phyloP scores from a whole-genome alignment of 2,329 filamentous ascomycete species.

The Calonectria hawksworthii region DNA sequence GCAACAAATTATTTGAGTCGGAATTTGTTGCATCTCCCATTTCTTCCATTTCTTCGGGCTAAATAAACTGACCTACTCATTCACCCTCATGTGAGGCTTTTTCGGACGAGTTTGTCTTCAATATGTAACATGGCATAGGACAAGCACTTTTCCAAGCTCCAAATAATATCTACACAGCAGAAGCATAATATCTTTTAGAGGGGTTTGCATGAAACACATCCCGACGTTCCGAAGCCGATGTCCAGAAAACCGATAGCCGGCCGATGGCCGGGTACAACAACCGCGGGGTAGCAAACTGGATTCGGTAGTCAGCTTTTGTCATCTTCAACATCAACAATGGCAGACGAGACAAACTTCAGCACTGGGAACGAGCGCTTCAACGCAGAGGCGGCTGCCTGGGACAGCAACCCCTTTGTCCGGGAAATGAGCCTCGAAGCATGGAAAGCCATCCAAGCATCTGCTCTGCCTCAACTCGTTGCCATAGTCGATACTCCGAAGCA shows the following conservation, averaged over 20 bases:
- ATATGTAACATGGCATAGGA: not conserved
- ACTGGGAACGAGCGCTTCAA: constrained; percentile 61
- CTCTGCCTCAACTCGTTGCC: constrained; percentile 35
- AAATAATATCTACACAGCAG: not conserved
- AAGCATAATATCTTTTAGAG: not conserved
- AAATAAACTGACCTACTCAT: too few species aligned
- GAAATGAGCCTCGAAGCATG: constrained; percentile 56
- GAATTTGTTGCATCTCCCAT: too few species aligned
- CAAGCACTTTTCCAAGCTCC: not conserved
- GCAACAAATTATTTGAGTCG: too few species aligned
- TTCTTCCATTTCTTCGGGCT: too few species aligned
- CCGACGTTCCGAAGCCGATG: not conserved
- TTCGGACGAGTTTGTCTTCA: too few species aligned
- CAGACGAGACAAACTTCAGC: not conserved
- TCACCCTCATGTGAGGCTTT: too few species aligned
- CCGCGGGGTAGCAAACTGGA: not conserved
- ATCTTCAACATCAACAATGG: not conserved
- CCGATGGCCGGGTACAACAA: not conserved
- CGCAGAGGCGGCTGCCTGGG: constrained; percentile 67
- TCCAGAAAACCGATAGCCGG: not conserved
- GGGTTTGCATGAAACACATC: not conserved
- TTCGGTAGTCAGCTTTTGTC: not conserved
- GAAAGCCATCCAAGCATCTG: constrained; percentile 41
- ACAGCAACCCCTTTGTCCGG: constrained; percentile 65
- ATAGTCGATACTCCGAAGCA: not conserved